Evolutionary conservation across 306 rosid species (phyloP), one percentile per base, ranked within the genome.

Genomic region (Hylodesmum podocarpum): DNA sequence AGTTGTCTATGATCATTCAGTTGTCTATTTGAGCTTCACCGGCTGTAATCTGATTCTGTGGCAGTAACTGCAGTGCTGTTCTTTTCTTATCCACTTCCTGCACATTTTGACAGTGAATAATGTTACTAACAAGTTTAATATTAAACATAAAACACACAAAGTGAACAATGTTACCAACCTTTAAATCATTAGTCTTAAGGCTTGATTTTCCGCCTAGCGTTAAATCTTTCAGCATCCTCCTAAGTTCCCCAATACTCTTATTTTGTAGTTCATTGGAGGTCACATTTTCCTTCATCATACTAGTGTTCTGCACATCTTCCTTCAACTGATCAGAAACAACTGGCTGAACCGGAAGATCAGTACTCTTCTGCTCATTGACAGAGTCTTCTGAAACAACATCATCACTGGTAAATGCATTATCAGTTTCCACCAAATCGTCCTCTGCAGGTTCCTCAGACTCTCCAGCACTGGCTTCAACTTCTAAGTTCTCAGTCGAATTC

Each of bases 31-130:
- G 81, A 70, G 72, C 14, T 63, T 72, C 85, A 57, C 66, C 71
- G 9, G 2, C 73, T 53, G 66, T 29, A 78, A 86, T 77, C 47
- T 13, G 65, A 84, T 91, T 94, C 80, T 81, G 90, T 55, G 85
- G 87, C 70, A 94, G 76, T 37, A 78, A 80, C 78, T 88, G 92
- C 79, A 94, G 76, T n/a, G 97, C 96, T 18, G 85, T 83, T 84
- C 98, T 91, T 64, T 81, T 70, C 80, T 72, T 89, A n/a, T 57
- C 37, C 39, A 25, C 86, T 58, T 61, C 86, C 86, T 87, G 81
- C 76, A 67, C 66, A 70, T 21, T 39, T 22, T 6, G 2, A 51
- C 53, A 47, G 5, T 37, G 3, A 68, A 47, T 1, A 71, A 22
- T 18, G 69, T 67, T 8, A 73, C 54, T 22, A 15, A 36, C 9